A percentile compares a stretch with the other conserved stretches of the same genome.
Conservation (phyloP, 164 flowering plant genomes). For the Akebia trifoliata region DNA sequence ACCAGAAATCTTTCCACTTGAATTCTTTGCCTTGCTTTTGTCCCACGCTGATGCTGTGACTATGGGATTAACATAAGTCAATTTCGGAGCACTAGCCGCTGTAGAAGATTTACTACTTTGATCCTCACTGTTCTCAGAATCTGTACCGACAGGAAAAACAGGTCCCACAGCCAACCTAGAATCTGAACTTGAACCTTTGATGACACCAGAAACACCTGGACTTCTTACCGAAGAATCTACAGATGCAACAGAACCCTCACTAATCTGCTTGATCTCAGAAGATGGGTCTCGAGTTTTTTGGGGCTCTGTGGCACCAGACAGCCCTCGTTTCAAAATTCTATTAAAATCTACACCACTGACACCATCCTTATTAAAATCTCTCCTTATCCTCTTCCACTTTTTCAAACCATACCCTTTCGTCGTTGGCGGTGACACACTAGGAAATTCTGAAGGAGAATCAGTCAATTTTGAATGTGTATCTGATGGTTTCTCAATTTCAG, state of each 20-base stretch:
- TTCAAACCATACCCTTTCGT: slow-evolving; percentile 71
- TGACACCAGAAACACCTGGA: slow-evolving; percentile 11
- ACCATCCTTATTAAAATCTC: slow-evolving; percentile 43
- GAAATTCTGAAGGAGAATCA: slow-evolving; percentile 17
- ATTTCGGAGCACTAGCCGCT: slow-evolving; percentile 66
- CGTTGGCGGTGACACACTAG: slow-evolving; percentile 19
- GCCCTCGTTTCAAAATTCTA: slow-evolving; percentile 57
- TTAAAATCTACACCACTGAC: slow-evolving; percentile 26
- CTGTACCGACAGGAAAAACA: slow-evolving; percentile 34
- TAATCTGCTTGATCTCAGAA: slow-evolving; percentile 28
- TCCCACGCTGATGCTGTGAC: slow-evolving; percentile 29
- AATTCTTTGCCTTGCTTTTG: slow-evolving; percentile 36
- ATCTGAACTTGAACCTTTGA: slow-evolving; percentile 26
- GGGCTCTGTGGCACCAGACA: slow-evolving; percentile 19
- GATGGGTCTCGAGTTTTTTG: slow-evolving; percentile 17
- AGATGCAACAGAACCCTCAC: slow-evolving; percentile 43
- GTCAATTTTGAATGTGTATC: slow-evolving; percentile 11
- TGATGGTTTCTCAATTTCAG: slow-evolving; percentile 10
- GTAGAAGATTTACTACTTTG: slow-evolving; percentile 73
- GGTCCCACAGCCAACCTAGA: slow-evolving; percentile 35
- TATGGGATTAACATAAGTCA: slow-evolving; percentile 23
- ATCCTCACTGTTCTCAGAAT: slow-evolving; percentile 71
- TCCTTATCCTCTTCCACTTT: slow-evolving; percentile 77
- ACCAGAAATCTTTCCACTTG: slow-evolving; percentile 31
- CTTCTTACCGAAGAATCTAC: slow-evolving; percentile 17